Percentiles rank a stretch among this genome's conserved stretches.
Conservation (phyloP, 2,329 filamentous ascomycete species). For the Cercospora zeina region DNA sequence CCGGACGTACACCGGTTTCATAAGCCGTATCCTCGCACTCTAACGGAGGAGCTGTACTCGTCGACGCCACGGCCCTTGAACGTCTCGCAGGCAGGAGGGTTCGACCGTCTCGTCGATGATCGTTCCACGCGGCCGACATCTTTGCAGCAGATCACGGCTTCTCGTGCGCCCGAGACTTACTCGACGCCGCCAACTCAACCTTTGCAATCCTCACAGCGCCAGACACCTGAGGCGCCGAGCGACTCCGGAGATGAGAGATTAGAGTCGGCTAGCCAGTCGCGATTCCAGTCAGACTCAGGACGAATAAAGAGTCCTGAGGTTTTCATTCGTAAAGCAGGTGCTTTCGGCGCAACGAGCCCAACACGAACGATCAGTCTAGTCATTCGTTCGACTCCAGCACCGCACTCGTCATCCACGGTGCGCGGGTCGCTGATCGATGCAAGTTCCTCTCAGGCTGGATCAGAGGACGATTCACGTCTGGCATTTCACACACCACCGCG, state of each 20-base stretch:
- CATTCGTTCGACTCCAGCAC: background rate
- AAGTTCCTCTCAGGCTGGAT: background rate
- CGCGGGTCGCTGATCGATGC: background rate
- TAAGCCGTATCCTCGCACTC: background rate
- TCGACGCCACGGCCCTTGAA: background rate
- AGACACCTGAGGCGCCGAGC: background rate
- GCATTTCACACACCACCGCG: background rate
- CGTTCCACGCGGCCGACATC: background rate
- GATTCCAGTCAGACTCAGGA: background rate
- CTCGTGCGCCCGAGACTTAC: background rate
- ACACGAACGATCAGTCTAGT: background rate
- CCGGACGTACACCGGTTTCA: background rate
- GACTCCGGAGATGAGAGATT: background rate
- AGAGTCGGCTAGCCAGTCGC: background rate
- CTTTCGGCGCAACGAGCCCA: background rate
- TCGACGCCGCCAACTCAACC: background rate
- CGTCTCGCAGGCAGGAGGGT: background rate
- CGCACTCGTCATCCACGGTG: background rate
- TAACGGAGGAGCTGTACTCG: slow-evolving; percentile 1
- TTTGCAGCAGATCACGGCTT: background rate
- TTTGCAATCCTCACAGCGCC: background rate
- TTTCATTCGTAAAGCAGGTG: background rate
- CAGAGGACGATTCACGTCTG: background rate
- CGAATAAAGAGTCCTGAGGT: background rate
- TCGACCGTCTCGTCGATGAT: background rate